These are phyloP conservation scores for Sphaerulina musiva DNA, from an alignment of 2,329 filamentous ascomycete genomes.

Conservation along the genomic window DNA sequence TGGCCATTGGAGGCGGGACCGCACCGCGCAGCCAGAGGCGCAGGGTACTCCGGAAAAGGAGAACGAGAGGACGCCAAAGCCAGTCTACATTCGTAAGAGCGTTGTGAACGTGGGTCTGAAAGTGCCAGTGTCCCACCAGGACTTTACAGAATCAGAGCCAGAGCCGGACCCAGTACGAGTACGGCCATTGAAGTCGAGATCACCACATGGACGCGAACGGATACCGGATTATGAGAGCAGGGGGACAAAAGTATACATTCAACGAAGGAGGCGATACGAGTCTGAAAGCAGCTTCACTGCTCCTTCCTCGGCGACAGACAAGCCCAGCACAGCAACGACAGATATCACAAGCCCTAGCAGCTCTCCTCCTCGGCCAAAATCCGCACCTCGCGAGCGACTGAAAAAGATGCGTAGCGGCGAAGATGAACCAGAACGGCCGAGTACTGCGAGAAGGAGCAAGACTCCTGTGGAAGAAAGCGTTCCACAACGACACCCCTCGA, in stretches of 20 bases:
- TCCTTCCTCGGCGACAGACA: conserved; percentile 28
- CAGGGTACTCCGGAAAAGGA: conserved; percentile 20
- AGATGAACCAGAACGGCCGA: conserved; percentile 7
- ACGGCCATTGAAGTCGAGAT: conserved; percentile 24
- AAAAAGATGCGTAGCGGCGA: conserved; percentile 13
- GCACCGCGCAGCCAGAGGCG: conserved; percentile 17
- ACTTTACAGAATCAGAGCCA: conserved; percentile 28
- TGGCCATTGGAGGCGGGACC: conserved; percentile 62
- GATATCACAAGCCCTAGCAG: conserved; percentile 28
- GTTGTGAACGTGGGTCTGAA: conserved; percentile 32
- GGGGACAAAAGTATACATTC: conserved; percentile 32
- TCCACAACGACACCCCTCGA: conserved; percentile 16
- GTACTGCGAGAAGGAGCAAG: conserved; percentile 12
- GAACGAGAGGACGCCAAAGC: conserved; percentile 26
- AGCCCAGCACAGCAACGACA: conserved; percentile 25
- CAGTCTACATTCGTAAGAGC: conserved; percentile 26
- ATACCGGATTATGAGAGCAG: conserved; percentile 30
- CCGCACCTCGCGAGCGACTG: conserved; percentile 16
- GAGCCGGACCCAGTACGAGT: conserved; percentile 21
- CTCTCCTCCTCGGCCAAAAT: conserved; percentile 21
- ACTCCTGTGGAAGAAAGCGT: conserved; percentile 10
- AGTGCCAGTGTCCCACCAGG: conserved; percentile 29
- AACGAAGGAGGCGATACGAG: conserved; percentile 24
- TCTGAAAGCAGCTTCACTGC: conserved; percentile 29
- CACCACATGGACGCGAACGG: conserved; percentile 19